Conservation (phyloP, 176 grass and related monocot genomes). For the Eragrostis curvula region DNA sequence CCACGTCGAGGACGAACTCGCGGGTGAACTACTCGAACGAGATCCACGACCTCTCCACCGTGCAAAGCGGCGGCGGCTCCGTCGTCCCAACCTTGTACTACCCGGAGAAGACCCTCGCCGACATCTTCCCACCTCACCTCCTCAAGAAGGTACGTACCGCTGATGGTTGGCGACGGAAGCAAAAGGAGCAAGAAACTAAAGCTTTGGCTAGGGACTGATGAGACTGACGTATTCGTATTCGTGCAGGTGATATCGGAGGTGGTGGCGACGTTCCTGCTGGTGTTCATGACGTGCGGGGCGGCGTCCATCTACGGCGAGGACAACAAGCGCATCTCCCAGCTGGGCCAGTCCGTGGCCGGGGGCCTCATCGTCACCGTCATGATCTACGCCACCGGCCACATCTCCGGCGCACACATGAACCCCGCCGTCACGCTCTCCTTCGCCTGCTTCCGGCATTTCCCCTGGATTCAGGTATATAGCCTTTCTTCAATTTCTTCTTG, state of each 20-base stretch:
- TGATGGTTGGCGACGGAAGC: too few species aligned
- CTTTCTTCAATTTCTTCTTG: background rate
- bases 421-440: constrained; percentile 94
- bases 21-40: constrained; percentile 84
- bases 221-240: background rate
- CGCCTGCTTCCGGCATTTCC: constrained; percentile 83
- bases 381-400: constrained; percentile 93
- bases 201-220: background rate
- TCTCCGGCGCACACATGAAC: constrained; percentile 98
- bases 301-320: constrained; percentile 72
- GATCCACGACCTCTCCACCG: constrained; percentile 83
- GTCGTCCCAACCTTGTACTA: constrained; percentile 45
- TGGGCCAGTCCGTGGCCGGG: constrained; percentile 69
- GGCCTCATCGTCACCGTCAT: constrained; percentile 89
- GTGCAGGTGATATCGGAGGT: constrained; percentile 81
- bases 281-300: constrained; percentile 87
- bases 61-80: constrained; percentile 52
- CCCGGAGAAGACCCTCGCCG: constrained; percentile 60
- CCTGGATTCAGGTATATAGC: constrained; percentile 78
- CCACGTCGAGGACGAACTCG: constrained; percentile 48
- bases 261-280: constrained; percentile 84
- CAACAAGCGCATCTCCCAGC: constrained; percentile 71
- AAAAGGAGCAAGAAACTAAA: background rate
- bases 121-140: constrained; percentile 76
- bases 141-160: constrained; percentile 52